Evolutionary conservation across 1,284 basidiomycete genomes (phyloP).

Genomic region (Marasmius tenuissimus): DNA sequence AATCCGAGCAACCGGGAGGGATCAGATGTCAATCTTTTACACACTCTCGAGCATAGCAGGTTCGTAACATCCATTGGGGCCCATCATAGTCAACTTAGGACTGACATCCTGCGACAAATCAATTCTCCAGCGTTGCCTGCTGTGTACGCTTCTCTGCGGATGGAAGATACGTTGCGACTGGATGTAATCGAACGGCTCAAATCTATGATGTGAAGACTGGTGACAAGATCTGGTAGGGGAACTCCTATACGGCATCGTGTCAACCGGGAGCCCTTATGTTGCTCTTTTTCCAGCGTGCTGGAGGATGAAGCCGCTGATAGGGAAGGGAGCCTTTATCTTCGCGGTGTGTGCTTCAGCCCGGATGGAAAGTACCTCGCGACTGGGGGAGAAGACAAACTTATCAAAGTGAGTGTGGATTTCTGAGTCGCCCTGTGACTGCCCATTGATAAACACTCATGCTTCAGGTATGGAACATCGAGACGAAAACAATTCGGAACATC

Average conservation of each 20-base stretch:
- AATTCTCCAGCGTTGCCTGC: slow-evolving; percentile 76
- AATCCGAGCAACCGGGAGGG: no score
- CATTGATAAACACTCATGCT: background rate
- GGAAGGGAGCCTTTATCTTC: slow-evolving; percentile 64
- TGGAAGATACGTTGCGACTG: slow-evolving; percentile 86
- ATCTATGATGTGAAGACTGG: slow-evolving; percentile 91
- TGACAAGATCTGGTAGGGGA: slow-evolving; percentile 68
- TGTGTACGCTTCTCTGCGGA: slow-evolving; percentile 91
- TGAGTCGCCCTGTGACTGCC: background rate
- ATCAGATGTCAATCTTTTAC: no score
- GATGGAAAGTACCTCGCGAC: slow-evolving; percentile 70
- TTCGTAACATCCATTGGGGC: no score
- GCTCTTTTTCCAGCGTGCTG: slow-evolving; percentile 42
- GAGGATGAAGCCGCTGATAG: slow-evolving; percentile 56
- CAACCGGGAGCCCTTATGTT: background rate
- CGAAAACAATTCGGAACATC: slow-evolving; percentile 65
- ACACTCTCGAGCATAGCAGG: no score
- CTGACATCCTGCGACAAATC: no score
- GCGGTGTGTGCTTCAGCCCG: slow-evolving; percentile 68
- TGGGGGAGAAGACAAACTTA: slow-evolving; percentile 69
- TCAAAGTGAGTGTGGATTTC: slow-evolving; percentile 47
- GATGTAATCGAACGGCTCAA: slow-evolving; percentile 88
- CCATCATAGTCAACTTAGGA: no score
- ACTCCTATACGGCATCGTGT: background rate
- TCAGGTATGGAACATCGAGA: slow-evolving; percentile 83